Conservation (phyloP, 2,329 filamentous ascomycete species). For the Spiromastix sp. region DNA sequence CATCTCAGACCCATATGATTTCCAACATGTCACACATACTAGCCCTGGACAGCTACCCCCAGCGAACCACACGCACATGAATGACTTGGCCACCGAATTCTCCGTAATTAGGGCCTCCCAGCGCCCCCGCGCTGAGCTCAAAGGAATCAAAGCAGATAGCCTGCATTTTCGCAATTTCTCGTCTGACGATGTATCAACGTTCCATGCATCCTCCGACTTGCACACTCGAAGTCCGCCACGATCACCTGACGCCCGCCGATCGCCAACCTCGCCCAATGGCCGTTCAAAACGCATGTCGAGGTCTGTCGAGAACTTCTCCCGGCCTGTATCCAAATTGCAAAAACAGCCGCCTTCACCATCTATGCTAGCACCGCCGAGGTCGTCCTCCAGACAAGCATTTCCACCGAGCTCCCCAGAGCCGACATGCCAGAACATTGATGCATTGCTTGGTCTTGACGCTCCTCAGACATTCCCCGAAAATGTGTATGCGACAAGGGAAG, state of each 20-base stretch:
- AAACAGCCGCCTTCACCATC: conserved; percentile 28
- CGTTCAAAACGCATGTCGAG: conserved; percentile 24
- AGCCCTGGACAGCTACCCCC: conserved; percentile 43
- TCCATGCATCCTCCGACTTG: conserved; percentile 9
- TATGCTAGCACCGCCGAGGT: conserved; percentile 29
- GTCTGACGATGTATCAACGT: conserved; percentile 18
- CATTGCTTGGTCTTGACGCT: conserved; percentile 26
- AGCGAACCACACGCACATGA: conserved; percentile 41
- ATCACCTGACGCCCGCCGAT: conserved; percentile 22
- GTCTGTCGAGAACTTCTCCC: conserved; percentile 45
- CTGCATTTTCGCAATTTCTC: conserved; percentile 30
- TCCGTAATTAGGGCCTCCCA: conserved; percentile 44
- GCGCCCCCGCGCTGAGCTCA: conserved; percentile 37
- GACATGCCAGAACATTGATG: conserved; percentile 30
- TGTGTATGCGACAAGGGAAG: conserved; percentile 17
- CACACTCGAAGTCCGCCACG: conserved; percentile 16
- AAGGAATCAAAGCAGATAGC: conserved; percentile 43
- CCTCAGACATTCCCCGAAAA: conserved; percentile 22
- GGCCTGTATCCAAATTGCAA: conserved; percentile 36
- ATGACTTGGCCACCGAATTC: conserved; percentile 44
- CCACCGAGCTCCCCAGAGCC: conserved; percentile 24
- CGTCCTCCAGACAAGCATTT: conserved; percentile 23
- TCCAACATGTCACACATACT: conserved; percentile 54
- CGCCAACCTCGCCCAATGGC: conserved; percentile 17
- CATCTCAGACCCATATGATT: conserved; percentile 55